Conservation (phyloP, 768 basidiomycete species). For the Lanmaoa pseudosensibilis region DNA sequence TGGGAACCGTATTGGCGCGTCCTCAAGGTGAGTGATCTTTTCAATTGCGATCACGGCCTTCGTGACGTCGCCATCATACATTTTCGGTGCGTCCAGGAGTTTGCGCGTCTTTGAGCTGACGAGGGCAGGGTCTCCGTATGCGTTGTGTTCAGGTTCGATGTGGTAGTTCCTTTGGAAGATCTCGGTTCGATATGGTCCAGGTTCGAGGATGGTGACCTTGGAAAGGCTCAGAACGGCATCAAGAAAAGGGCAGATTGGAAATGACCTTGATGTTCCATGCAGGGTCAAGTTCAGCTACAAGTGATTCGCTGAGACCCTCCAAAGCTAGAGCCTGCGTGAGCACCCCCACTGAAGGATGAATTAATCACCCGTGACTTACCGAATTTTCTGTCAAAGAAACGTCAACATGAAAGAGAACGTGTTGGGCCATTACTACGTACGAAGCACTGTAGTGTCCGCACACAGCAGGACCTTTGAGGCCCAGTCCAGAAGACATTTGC, state of each 20-base stretch:
- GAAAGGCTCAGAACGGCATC: too few species aligned
- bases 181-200: neutral
- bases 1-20: neutral
- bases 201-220: neutral
- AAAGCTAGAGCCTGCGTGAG: neutral
- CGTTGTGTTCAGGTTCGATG: constrained; percentile 6
- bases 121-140: neutral
- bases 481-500: neutral
- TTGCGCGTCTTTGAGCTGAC: neutral
- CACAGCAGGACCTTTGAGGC: neutral
- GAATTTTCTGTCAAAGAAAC: neutral
- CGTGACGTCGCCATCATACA: constrained; percentile 1
- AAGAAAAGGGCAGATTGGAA: neutral
- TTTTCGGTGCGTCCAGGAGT: neutral
- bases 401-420: neutral
- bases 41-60: constrained; percentile 2
- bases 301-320: neutral
- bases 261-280: neutral
- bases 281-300: neutral
- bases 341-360: neutral
- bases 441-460: neutral
- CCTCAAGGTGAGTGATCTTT: neutral
- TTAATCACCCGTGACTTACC: neutral
- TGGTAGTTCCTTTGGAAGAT: neutral
- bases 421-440: too few species aligned